Base-by-base conservation (phyloP, 2,329 filamentous ascomycete species). In the Cercospora sp. region DNA sequence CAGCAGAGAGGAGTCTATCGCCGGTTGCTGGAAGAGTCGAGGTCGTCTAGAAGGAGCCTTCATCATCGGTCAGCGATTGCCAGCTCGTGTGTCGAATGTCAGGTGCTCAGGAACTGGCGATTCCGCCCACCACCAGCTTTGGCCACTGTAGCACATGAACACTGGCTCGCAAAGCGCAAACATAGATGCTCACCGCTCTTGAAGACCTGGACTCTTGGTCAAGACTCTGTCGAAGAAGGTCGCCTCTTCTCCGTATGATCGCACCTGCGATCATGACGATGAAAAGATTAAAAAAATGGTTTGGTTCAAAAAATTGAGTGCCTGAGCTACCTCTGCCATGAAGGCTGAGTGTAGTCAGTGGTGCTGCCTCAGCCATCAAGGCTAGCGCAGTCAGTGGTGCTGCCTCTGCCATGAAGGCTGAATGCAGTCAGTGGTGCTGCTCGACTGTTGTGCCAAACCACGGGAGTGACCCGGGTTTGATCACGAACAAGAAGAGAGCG, bases 231-330 rank as follows among this genome's bases (percentile, higher is more conserved):
- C 18, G 20, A 13, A 51, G 13, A 13, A 18, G 10, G 20, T 58
- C 23, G 26, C 23, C 53, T 58, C 53, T 58, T 31, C 53, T 58
- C 53, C 53, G 53, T 18, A 58, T 58, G 53, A 58, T 5, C 23
- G 53, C 53, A 20, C 23, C 16, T 8, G 28, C 53, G 16, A 18
- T 33, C 53, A 58, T 58, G 13, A 58, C 53, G 53, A 58, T 33
- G 53, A 58, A 58, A 58, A 58, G 5, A 5, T 48, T 30, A 58
- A 31, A 30, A n/a, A 28, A 58, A 58, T 23, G 12, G 53, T 58
- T 58, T 58, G 53, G 23, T 58, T 26, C 53, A 42, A 42, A 57
- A 58, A 58, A 58, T 30, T 58, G 53, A 58, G 53, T 33, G 30
- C 30, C 30, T n/a, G 53, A 53, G 53, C 53, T 33, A 58, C 26